Conservation (phyloP, 768 basidiomycete genomes). For the Tylopilus vinaceipallidus region DNA sequence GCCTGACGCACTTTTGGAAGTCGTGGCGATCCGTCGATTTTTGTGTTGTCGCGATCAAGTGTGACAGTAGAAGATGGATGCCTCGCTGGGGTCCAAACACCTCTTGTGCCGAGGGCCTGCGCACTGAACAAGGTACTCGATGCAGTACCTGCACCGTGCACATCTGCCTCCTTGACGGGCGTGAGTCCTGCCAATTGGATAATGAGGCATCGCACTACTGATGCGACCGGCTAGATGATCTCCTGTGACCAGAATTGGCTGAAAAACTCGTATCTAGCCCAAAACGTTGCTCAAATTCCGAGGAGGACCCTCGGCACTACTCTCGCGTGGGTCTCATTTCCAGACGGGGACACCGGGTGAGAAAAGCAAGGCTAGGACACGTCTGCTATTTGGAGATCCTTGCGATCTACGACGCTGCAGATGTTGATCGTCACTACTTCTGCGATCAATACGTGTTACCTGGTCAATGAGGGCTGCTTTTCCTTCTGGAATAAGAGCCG, state of each 20-base stretch:
- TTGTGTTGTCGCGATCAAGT: conserved; percentile 36
- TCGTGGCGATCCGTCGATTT: conserved; percentile 45
- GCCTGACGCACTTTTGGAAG: conserved; percentile 37
- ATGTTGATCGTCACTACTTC: conserved; percentile 19
- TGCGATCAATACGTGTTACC: conserved; percentile 8
- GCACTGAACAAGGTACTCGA: conserved; percentile 28
- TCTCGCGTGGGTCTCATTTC: conserved; percentile 32
- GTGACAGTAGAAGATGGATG: no score
- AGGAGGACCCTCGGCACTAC: conserved; percentile 40
- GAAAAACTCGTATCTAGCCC: conserved; percentile 37
- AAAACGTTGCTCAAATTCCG: conserved; percentile 39
- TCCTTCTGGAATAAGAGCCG: conserved; percentile 34
- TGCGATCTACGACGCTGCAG: conserved; percentile 42
- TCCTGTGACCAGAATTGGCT: conserved; percentile 39
- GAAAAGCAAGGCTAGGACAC: conserved; percentile 27
- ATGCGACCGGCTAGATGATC: conserved; percentile 37
- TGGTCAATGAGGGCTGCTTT: conserved; percentile 33
- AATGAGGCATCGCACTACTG: conserved; percentile 6
- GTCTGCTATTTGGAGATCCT: conserved; percentile 43
- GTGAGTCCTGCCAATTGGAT: conserved; percentile 28
- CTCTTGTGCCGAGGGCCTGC: no score
- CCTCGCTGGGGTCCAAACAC: no score
- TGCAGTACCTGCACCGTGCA: conserved; percentile 29
- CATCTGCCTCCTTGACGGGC: conserved; percentile 36
- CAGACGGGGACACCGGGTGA: conserved; percentile 24